Conservation (phyloP, 148 eudicot genomes). For the Talinum fruticosum region DNA sequence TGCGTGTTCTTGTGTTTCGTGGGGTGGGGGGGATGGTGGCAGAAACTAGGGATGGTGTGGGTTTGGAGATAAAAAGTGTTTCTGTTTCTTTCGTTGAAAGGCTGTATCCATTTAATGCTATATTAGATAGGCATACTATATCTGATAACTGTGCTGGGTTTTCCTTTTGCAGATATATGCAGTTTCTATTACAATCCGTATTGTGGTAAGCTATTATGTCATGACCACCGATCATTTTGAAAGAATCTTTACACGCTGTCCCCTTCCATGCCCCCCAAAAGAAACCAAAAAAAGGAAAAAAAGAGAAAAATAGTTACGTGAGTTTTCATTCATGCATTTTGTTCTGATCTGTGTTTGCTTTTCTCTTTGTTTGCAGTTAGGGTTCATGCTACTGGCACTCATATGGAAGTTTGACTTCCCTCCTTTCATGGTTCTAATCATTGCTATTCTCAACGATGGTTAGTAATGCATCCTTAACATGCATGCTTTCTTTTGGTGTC, state of each 20-base stretch:
- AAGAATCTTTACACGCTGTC: not conserved
- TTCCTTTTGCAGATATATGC: slow-evolving; percentile 51
- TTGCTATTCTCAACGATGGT: slow-evolving; percentile 57
- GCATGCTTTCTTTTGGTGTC: not conserved
- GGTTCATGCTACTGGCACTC: slow-evolving; percentile 50
- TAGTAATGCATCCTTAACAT: slow-evolving; percentile 5
- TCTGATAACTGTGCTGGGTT: slow-evolving; percentile 1
- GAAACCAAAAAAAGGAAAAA: not conserved
- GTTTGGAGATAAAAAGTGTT: too few species aligned
- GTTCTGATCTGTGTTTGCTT: not conserved
- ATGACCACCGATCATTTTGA: not conserved
- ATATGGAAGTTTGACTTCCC: slow-evolving; percentile 54
- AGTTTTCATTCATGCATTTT: not conserved
- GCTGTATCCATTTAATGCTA: not conserved
- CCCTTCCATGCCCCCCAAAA: not conserved
- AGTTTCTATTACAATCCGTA: slow-evolving; percentile 53
- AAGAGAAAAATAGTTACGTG: not conserved
- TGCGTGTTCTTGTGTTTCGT: too few species aligned
- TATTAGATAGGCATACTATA: not conserved
- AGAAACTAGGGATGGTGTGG: too few species aligned
- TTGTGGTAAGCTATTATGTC: slow-evolving; percentile 42
- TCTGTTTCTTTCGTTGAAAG: not conserved
- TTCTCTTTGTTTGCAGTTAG: slow-evolving; percentile 28
- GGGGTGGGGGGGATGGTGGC: too few species aligned
- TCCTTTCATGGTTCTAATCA: slow-evolving; percentile 59